A percentile compares a stretch with the other conserved stretches of the same genome.
These are phyloP conservation scores for Pestalotiopsis sp. DNA, from an alignment of 2,329 filamentous ascomycete species.

Conservation along the genomic window DNA sequence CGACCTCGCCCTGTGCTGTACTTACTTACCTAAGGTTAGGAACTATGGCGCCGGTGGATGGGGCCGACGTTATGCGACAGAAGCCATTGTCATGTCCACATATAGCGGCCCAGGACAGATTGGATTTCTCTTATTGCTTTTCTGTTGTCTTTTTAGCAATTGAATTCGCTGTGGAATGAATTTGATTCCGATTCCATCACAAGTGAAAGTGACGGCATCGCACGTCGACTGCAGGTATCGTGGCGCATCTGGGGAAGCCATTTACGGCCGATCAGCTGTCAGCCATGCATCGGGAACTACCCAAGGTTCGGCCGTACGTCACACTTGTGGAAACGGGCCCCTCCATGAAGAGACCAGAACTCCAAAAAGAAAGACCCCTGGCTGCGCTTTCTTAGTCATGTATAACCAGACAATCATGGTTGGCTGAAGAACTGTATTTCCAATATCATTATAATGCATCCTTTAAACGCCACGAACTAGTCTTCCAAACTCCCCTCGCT, in stretches of 20 bases:
- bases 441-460: not conserved
- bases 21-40: no score
- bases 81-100: not conserved
- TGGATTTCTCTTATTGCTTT: not conserved
- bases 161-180: not conserved
- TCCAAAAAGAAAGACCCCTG: not conserved
- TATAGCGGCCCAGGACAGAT: not conserved
- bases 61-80: not conserved
- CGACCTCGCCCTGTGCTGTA: not conserved
- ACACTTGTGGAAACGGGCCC: not conserved
- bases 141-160: not conserved
- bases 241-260: not conserved
- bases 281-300: not conserved
- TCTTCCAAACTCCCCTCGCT: not conserved
- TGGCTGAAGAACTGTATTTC: not conserved
- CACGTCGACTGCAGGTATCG: not conserved
- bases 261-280: not conserved
- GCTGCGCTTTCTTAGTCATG: not conserved
- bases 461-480: not conserved
- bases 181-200: not conserved
- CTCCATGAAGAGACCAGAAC: not conserved
- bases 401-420: not conserved
- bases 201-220: not conserved
- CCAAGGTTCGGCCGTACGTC: not conserved
- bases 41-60: not conserved